Percentiles rank a stretch among this genome's conserved stretches.
These are phyloP conservation scores for Zostera marina DNA, from an alignment of 116 monocot species.

Conservation along the genomic window DNA sequence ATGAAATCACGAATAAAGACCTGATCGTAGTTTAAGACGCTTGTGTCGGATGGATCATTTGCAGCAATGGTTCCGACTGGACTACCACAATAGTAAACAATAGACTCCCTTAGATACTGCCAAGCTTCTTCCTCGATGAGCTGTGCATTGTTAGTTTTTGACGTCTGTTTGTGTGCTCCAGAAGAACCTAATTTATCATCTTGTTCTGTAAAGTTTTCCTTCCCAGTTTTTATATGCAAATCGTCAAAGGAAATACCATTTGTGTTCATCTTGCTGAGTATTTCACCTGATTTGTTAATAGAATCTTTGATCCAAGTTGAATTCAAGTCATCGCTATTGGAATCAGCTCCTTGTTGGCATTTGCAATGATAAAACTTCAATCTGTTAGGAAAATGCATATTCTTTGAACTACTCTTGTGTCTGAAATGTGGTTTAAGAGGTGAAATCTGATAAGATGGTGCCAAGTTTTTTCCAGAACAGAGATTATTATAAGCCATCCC, in stretches of 20 bases:
- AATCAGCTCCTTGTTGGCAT: constrained; percentile 7
- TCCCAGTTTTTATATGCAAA: constrained; percentile 2
- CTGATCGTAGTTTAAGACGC: constrained; percentile 82
- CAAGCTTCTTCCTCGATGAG: constrained; percentile 78
- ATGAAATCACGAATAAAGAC: constrained; percentile 98
- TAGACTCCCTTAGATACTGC: constrained; percentile 59
- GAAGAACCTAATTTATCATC: constrained; percentile 7
- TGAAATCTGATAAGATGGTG: not conserved
- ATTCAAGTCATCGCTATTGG: not conserved
- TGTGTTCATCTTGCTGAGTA: constrained; percentile 2
- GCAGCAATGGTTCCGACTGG: constrained; percentile 99
- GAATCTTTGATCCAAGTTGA: constrained; percentile 11
- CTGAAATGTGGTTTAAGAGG: not conserved
- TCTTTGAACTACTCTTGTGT: not conserved
- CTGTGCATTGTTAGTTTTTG: constrained; percentile 21
- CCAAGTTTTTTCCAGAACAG: not conserved
- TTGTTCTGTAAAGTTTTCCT: not conserved
- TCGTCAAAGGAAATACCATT: constrained; percentile 6
- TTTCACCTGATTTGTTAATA: constrained; percentile 6
- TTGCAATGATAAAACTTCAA: constrained; percentile 1
- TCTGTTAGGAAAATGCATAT: not conserved
- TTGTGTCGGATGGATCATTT: constrained; percentile 72
- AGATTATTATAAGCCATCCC: not conserved
- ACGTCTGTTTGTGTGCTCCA: constrained; percentile 8
- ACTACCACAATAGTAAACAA: constrained; percentile 77